Evolutionary conservation across 352 stramenopile genomes (phyloP), one percentile per base, ranked within the genome.

Genomic region (Blastocystis sp.): DNA sequence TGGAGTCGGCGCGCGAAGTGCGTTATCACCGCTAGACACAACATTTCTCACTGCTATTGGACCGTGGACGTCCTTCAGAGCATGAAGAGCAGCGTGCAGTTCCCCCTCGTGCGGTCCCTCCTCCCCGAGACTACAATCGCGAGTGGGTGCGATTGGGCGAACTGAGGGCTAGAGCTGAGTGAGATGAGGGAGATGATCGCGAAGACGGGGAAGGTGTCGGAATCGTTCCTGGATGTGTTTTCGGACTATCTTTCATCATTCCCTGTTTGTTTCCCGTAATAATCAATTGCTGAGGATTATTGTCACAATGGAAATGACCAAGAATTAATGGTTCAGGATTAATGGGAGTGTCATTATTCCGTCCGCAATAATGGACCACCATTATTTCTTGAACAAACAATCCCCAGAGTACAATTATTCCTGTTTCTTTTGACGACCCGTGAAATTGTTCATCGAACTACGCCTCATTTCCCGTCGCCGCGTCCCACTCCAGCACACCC

Each of bases 391-490:
- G 17, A 76, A 76, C n/a, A 52, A 52, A 43, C n/a, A 54, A 21
- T 34, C 28, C 28, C 28, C 28, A 34, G 28, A 34, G 28, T 34
- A 34, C 28, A 34, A 7, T 59, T 17, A 76, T 54, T 76, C 38
- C 43, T 76, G 65, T 24, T 76, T 76, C 34, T 19, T 76, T 24
- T 76, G 11, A 76, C 65, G 65, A 28, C 65, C 65, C 11, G 65
- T 76, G 43, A 76, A 76, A 9, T n/a, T 76, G 65, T 76, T 76
- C 65, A 76, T 76, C 9, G 65, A 76, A 76, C 65, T 76, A 76
- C 34, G 24, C 11, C n/a, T 43, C 7, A 76, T n/a, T 28, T 11
- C 38, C 34, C 11, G 9, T 28, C 7, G 17, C 4, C 19, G 11
- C 65, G n/a, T 34, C 10, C n/a, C 24, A 76, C 65, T 76, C 65